Evolutionary conservation across 2,329 filamentous ascomycete genomes (phyloP), one percentile per base, ranked within the genome.

Genomic region (Ophiostoma populinum): DNA sequence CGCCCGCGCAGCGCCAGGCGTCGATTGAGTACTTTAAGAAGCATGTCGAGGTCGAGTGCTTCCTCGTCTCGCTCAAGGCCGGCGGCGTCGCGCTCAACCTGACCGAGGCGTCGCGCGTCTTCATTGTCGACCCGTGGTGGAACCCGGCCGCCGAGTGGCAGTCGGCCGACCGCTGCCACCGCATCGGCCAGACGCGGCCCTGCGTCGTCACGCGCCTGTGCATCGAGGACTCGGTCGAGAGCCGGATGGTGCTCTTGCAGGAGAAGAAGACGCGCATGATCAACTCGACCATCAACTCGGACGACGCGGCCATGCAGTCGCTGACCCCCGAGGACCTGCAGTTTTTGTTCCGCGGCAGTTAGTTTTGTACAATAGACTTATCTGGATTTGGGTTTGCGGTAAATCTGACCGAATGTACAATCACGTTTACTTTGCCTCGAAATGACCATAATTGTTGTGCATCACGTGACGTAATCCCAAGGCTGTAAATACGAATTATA

Each of bases 81-180:
- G 90, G 90, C 26, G 90, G 90, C 50, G 90, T 98, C 0, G 90
- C 90, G 1, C 62, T 98, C 43, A 98, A 98, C 50, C 58, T 98
- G 40, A 95, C 87, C 0, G 90, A 98, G 55, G 90, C 90, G 1
- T 92, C 82, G 2, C 69, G 82, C 32, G 90, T 98, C 8, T 95
- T 93, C 55, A 94, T 95, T 41, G 75, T 95, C 39, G 90, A 98
- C 49, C 90, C 90, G 65, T 95, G 90, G 90, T 98, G 90, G 90
- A 95, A 95, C 47, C 90, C 90, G n/a, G 86, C 86, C n/a, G 87
- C 87, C 0, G 90, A 98, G 58, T 98, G 90, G 90, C 90, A 98
- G 57, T 90, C 80, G 42, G 90, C 90, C 3, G 90, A 98, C 53
- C 71, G 81, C 44, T 85, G 80, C 50, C 90, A 95, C 57, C 85